These are phyloP conservation scores for Neurospora sp. DNA, from an alignment of 495 filamentous ascomycete genomes.

Conservation along the genomic window DNA sequence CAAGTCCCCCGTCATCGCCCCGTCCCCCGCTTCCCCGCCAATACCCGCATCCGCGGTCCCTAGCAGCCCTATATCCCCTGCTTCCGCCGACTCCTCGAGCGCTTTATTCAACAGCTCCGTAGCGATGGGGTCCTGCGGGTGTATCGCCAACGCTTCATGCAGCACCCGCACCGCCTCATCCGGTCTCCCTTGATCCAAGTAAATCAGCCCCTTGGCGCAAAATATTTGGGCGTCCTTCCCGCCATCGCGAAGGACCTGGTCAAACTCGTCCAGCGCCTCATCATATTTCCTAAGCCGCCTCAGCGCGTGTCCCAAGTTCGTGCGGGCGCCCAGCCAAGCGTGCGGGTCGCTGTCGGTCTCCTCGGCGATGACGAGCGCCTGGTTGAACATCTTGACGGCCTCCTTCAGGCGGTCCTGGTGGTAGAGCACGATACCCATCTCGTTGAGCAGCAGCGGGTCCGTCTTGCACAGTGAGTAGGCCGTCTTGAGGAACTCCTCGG, in stretches of 20 bases:
- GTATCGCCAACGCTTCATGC: conserved; percentile 65
- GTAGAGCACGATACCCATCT: conserved; percentile 89
- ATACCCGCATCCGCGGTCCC: neutral
- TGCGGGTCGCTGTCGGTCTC: conserved; percentile 71
- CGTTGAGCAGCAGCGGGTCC: conserved; percentile 88
- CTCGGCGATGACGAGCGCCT: conserved; percentile 63
- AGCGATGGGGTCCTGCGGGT: conserved; percentile 60
- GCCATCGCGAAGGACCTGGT: conserved; percentile 69
- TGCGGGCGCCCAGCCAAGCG: conserved; percentile 79
- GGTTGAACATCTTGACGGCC: conserved; percentile 61
- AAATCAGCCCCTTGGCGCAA: conserved; percentile 62
- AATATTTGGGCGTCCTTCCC: conserved; percentile 63
- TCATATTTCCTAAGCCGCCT: conserved; percentile 60
- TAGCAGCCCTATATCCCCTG: conserved; percentile 16
- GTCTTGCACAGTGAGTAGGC: conserved; percentile 66
- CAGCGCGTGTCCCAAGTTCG: conserved; percentile 82
- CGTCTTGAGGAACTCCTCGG: conserved; percentile 89
- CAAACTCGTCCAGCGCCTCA: conserved; percentile 66
- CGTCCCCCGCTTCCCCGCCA: neutral
- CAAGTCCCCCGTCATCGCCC: conserved; percentile 21
- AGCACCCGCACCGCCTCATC: conserved; percentile 57
- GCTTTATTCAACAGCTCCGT: conserved; percentile 67
- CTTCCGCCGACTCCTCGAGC: conserved; percentile 51
- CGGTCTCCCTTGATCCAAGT: conserved; percentile 55
- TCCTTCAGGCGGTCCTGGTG: conserved; percentile 73